phyloP scores from a whole-genome alignment of 306 rosid genomes.

The Arachis hypogaea region DNA sequence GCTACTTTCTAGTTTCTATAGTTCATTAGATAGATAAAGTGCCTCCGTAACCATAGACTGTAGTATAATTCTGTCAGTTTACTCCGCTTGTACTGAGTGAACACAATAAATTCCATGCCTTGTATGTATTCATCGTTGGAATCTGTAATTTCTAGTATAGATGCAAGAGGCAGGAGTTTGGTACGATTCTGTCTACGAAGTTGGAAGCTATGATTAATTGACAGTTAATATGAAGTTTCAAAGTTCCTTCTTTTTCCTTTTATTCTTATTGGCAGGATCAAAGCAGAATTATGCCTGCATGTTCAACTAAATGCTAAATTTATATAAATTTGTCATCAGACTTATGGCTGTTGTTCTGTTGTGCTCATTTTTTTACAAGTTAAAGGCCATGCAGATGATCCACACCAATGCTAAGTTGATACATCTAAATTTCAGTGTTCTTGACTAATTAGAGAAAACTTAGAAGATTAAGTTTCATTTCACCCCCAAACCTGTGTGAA shows the following conservation, averaged over 20 bases:
- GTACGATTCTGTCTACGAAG: conserved; percentile 18
- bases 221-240: conserved; percentile 6
- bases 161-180: conserved; percentile 7
- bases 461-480: conserved; percentile 18
- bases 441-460: not conserved
- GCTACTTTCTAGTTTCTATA: conserved; percentile 13
- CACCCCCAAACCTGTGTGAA: conserved; percentile 1
- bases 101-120: conserved; percentile 13
- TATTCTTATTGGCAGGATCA: conserved; percentile 6
- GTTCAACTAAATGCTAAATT: conserved; percentile 9
- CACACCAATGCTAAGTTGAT: conserved; percentile 1
- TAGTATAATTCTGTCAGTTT: conserved; percentile 11
- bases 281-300: not conserved
- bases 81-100: not conserved
- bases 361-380: not conserved
- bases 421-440: conserved; percentile 12
- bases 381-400: conserved; percentile 3
- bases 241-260: conserved; percentile 18
- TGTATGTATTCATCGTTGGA: conserved; percentile 22
- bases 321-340: conserved; percentile 1
- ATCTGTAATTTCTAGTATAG: conserved; percentile 6
- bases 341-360: not conserved
- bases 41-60: conserved; percentile 5
- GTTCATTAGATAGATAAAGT: not conserved
- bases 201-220: conserved; percentile 1